Evolutionary conservation across 805 yeast species (phyloP), one percentile per base, ranked within the genome.

Genomic region (Wickerhamomyces alni): DNA sequence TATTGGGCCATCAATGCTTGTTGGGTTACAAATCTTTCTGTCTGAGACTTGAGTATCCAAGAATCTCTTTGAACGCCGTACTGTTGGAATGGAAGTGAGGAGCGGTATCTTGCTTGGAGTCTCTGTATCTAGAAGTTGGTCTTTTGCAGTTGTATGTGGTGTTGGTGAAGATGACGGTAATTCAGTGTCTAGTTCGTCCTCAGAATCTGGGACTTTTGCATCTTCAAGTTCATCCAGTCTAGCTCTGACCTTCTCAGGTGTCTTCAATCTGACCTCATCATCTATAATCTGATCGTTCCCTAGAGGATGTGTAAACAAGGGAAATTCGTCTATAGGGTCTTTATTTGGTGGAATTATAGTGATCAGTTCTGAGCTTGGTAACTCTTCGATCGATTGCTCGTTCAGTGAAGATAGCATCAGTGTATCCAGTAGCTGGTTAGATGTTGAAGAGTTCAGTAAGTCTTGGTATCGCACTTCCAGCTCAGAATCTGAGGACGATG

Each of bases 31-130:
- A 3, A 21, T 24, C 9, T 28, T 27, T 24, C 30, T 36, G 11
- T 17, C 37, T 13, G 38, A 43, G 2, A 32, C 36, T 27, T 36
- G 29, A 18, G 18, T 25, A 25, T 41, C 45, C 19, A 35, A 22
- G 12, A 53, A 33, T 34, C 58, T 34, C 39, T 42, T 51, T 0
- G 58, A 53, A 3, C 55, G 49, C 9, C 58, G 41, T n/a, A 47
- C 34, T n/a, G 15, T 12, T 28, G 15, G 12, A 4, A n/a, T n/a
- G n/a, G n/a, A n/a, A n/a, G n/a, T n/a, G n/a, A n/a, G n/a, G n/a
- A n/a, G n/a, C n/a, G n/a, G n/a, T n/a, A n/a, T n/a, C n/a, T n/a
- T n/a, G n/a, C n/a, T n/a, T n/a, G n/a, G n/a, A n/a, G n/a, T n/a
- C n/a, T n/a, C n/a, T n/a, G n/a, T n/a, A n/a, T n/a, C n/a, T n/a